Conservation (phyloP, 768 basidiomycete genomes). For the Amanita rimosa region DNA sequence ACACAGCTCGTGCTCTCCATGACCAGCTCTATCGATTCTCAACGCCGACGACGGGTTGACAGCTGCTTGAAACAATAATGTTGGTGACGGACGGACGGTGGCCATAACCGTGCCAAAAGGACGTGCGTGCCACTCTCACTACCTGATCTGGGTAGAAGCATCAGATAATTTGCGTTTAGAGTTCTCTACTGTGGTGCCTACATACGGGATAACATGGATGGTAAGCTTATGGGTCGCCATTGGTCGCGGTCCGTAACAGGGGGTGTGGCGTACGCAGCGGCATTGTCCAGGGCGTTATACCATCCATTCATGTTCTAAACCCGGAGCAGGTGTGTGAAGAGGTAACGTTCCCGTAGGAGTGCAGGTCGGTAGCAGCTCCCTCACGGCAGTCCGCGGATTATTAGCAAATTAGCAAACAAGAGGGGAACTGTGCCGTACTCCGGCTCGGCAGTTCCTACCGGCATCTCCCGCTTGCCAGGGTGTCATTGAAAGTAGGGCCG, state of each 20-base stretch:
- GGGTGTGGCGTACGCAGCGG: slow-evolving; percentile 21
- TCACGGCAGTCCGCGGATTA: too few relatives aligned
- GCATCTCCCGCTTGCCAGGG: slow-evolving; percentile 32
- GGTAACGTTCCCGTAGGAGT: slow-evolving; percentile 38
- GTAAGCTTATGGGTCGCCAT: slow-evolving; percentile 5
- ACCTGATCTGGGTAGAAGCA: background rate
- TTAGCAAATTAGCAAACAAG: too few relatives aligned
- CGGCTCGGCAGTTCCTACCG: slow-evolving; percentile 35
- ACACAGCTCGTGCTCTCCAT: background rate
- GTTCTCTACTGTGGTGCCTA: background rate
- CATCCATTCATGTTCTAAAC: slow-evolving; percentile 41
- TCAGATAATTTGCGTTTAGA: background rate
- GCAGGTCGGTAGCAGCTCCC: slow-evolving; percentile 51
- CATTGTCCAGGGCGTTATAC: slow-evolving; percentile 35
- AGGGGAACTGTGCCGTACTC: slow-evolving; percentile 27
- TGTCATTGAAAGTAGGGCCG: background rate
- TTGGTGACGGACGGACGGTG: too few relatives aligned
- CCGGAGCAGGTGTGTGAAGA: slow-evolving; percentile 28
- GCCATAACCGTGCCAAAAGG: too few relatives aligned
- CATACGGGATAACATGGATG: background rate
- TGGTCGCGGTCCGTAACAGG: slow-evolving; percentile 34
- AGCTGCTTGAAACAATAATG: too few relatives aligned
- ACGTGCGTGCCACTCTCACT: too few relatives aligned
- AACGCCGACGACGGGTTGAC: too few relatives aligned
- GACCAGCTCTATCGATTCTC: too few relatives aligned